Evolutionary conservation across 2,329 filamentous ascomycete species (phyloP), one percentile per base, ranked within the genome.

Genomic region (Emergomyces orientalis): DNA sequence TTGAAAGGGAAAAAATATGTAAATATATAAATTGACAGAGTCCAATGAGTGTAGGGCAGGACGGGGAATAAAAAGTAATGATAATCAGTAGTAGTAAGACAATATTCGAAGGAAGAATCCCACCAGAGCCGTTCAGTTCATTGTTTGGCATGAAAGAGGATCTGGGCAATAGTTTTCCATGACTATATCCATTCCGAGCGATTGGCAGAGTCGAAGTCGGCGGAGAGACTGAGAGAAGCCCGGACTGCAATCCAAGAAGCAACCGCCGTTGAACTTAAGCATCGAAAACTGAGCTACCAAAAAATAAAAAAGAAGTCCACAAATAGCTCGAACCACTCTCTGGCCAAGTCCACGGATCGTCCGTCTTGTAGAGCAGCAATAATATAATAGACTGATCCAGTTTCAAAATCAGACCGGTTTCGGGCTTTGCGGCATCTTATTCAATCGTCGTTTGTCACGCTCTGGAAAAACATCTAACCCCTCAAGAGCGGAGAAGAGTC

Each of bases 301-400:
- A 14, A 9, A 4, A 47, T 19, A 52, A 19, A 49, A 3, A 57
- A 27, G 32, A 37, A 41, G 17, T 17, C 55, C 22, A 25, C 39
- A 43, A 56, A 59, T 59, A 32, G 56, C 39, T 45, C 56, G 30
- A 59, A 55, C 19, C 56, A 30, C 9, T 13, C 22, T 58, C 39
- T 58, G 56, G 39, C 56, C 39, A 32, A 59, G 41, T 32, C 56
- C 56, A 34, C 39, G 39, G 3, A 32, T 45, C 22, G 22, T 47
- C 25, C 37, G 56, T 37, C 19, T 17, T 34, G 32, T 45, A 22
- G 32, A 7, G 25, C 39, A 25, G 56, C 25, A 39, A 22, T 25
- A 45, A 47, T 59, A 47, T 47, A 45, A 32, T 30, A 39, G 13
- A 30, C 2, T 7, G 39, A n/a, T 27, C 22, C 17, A 6, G 55